A percentile compares a stretch with the other conserved stretches of the same genome.
Conservation (phyloP, 495 filamentous ascomycete genomes). For the Penicillium dipodomyicola region DNA sequence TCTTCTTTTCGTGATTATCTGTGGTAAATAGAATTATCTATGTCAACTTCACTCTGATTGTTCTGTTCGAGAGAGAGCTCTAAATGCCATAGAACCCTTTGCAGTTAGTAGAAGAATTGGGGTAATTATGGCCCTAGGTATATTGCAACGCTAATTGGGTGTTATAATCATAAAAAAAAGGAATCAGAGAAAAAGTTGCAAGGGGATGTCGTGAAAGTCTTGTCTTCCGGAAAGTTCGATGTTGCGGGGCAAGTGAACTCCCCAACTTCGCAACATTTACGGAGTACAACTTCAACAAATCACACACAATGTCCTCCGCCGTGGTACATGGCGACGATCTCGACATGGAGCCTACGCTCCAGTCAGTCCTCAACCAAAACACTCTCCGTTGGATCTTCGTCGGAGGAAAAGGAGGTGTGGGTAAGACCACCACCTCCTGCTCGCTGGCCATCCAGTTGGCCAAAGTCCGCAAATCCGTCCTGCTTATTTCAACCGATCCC, state of each 20-base stretch:
- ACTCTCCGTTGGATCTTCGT: slow-evolving; percentile 99
- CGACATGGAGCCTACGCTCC: slow-evolving; percentile 87
- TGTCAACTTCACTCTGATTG: not conserved
- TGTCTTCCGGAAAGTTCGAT: slow-evolving; percentile 40
- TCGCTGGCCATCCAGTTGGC: slow-evolving; percentile 98
- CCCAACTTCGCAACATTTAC: not conserved
- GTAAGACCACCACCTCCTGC: slow-evolving; percentile 98
- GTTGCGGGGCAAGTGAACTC: slow-evolving; percentile 32
- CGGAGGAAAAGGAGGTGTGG: slow-evolving; percentile 98
- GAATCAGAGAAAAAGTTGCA: not conserved
- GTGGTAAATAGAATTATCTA: not conserved
- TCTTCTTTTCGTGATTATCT: not conserved
- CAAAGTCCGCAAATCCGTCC: slow-evolving; percentile 88
- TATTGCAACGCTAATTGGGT: not conserved
- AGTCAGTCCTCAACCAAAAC: slow-evolving; percentile 90
- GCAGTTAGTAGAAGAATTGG: not conserved
- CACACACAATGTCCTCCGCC: slow-evolving; percentile 55
- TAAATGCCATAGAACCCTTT: not conserved
- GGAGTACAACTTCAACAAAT: slow-evolving; percentile 10
- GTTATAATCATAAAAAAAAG: not conserved
- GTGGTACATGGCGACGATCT: slow-evolving; percentile 67
- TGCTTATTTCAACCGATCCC: slow-evolving; percentile 97
- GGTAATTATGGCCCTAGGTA: not conserved
- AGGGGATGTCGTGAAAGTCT: not conserved
- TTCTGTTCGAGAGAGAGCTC: not conserved